phyloP scores from a whole-genome alignment of 768 basidiomycete genomes.

The Tricholoma sp. region DNA sequence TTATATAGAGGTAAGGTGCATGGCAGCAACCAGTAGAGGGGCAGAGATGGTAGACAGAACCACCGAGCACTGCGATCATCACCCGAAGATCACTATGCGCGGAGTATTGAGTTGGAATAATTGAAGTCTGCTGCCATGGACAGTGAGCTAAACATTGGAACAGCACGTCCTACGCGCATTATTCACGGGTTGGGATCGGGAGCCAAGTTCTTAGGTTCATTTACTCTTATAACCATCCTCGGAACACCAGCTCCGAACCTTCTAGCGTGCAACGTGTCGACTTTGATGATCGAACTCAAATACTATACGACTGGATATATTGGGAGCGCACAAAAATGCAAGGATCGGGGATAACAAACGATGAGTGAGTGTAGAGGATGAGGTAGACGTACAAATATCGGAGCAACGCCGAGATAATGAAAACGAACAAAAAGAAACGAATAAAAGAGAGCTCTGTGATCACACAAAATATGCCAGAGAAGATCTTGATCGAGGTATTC shows the following conservation, averaged over 20 bases:
- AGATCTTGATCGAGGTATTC: slow-evolving; percentile 13
- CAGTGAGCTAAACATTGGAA: neutral
- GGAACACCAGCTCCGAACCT: neutral
- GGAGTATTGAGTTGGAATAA: slow-evolving; percentile 8
- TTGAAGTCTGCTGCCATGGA: neutral
- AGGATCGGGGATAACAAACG: neutral
- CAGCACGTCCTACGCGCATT: neutral
- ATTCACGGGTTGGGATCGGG: slow-evolving; percentile 3
- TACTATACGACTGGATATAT: slow-evolving; percentile 1
- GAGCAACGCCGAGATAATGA: slow-evolving; percentile 12
- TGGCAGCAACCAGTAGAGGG: slow-evolving; percentile 10
- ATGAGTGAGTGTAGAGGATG: slow-evolving; percentile 6
- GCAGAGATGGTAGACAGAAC: slow-evolving; percentile 10
- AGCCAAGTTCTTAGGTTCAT: slow-evolving; percentile 1
- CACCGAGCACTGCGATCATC: slow-evolving; percentile 12
- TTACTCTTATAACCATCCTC: neutral
- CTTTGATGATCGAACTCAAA: neutral
- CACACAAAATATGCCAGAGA: slow-evolving; percentile 4
- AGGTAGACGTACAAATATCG: slow-evolving; percentile 18
- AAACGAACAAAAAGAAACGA: slow-evolving; percentile 8
- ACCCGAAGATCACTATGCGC: slow-evolving; percentile 6
- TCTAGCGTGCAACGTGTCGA: slow-evolving; percentile 1
- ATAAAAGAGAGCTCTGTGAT: slow-evolving; percentile 8
- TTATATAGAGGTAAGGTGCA: slow-evolving; percentile 15
- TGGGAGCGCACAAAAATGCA: neutral